Evolutionary conservation across 768 basidiomycete genomes (phyloP), one percentile per base, ranked within the genome.

Genomic region (Boletellus ananas): DNA sequence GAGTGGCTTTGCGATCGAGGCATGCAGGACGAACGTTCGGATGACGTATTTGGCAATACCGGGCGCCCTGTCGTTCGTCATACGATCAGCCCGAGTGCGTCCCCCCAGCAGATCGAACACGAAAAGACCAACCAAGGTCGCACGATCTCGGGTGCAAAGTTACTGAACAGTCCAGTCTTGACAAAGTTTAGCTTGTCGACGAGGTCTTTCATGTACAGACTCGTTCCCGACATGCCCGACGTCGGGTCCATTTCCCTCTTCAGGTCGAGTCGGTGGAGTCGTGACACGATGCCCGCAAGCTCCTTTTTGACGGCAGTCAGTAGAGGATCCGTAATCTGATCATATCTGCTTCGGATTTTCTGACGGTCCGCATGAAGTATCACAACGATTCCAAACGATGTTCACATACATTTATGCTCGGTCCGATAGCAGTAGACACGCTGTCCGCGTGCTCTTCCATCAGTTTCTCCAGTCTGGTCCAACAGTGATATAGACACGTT

Each of bases 1-100:
- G 5, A 98, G 76, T 0, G 94, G 94, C 58, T 84, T 83, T 9
- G 86, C 90, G 49, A 98, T 92, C 21, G 92, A 95, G n/a, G 89
- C 85, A 60, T 99, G 94, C 34, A 97, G 69, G 10, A 99, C 83
- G 68, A 97, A 99, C 3, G 83, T 87, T 55, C 80, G 79, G 41
- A 97, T 85, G 33, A 87, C 81, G 64, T 87, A 87, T 56, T 84
- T 83, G 46, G 86, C 87, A 33, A 96, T 81, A 6, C 75, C 74
- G 13, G 75, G 69, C 0, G 77, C 67, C 86, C 88, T 90, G 52
- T 51, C 8, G 25, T 29, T 12, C 37, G 34, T 9, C 39, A 27
- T 16, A 16, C 34, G 3, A 27, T 58, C 29, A 61, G 48, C 42
- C 35, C 27, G 27, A 29, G 13, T 12, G 21, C 31, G 6, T 34